Evolutionary conservation across 2,329 filamentous ascomycete species (phyloP).

Genomic region (Tolypocladium tropicale): DNA sequence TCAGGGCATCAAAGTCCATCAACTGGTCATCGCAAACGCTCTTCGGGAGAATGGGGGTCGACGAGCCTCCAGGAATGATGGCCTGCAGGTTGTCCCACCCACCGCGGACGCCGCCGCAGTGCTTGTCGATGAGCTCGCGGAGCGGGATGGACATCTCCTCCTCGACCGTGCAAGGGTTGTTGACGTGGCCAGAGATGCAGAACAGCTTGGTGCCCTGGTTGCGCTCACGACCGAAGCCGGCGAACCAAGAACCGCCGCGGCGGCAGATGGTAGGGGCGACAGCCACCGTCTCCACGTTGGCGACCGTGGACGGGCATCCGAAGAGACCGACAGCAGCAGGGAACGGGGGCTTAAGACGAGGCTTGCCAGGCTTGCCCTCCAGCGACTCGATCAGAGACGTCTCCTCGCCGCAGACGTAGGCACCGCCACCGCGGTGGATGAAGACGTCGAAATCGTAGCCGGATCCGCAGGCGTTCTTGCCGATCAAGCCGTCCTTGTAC

Average conservation of each 20-base stretch:
- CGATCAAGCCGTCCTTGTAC: constrained; percentile 87
- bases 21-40: constrained; percentile 83
- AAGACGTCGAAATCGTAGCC: constrained; percentile 98
- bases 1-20: constrained; percentile 98
- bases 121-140: constrained; percentile 91
- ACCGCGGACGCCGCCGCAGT: constrained; percentile 92
- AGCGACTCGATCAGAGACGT: constrained; percentile 96
- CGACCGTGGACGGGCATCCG: constrained; percentile 93
- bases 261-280: constrained; percentile 94
- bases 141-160: constrained; percentile 99
- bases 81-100: constrained; percentile 97
- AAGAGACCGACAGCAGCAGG: constrained; percentile 95
- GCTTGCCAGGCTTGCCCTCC: constrained; percentile 97
- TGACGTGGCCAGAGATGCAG: constrained; percentile 97
- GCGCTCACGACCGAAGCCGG: constrained; percentile 84
- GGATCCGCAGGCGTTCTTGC: constrained; percentile 94
- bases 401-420: constrained; percentile 97
- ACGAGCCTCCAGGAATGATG: constrained; percentile 91
- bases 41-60: constrained; percentile 91
- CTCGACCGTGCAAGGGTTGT: constrained; percentile 95
- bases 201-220: constrained; percentile 97
- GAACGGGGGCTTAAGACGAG: constrained; percentile 96
- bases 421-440: constrained; percentile 91
- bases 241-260: constrained; percentile 88
- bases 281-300: constrained; percentile 95